Percentiles rank a stretch among this genome's conserved stretches.
Evolutionary conservation across 1,139 yeast species (phyloP).

Genomic region (Yamadazyma blattariae): DNA sequence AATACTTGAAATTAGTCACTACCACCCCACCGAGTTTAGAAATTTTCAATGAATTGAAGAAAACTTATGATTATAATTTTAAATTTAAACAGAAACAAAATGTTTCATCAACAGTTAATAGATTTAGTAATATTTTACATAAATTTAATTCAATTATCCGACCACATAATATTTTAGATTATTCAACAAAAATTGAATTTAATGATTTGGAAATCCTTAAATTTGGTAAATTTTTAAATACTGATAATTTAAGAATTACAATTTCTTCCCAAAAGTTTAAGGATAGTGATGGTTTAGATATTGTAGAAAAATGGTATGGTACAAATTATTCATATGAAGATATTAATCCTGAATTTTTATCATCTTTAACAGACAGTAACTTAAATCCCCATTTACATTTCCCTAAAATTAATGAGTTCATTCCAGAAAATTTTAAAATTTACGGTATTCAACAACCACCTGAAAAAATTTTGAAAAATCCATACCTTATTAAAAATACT

Average conservation of each 20-base stretch:
- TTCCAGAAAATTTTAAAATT: constrained; percentile 74
- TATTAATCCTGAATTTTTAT: constrained; percentile 38
- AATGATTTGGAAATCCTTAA: constrained; percentile 52
- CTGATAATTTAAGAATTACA: constrained; percentile 59
- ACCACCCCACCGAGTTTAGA: constrained; percentile 49
- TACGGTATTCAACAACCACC: constrained; percentile 19
- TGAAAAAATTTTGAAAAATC: constrained; percentile 28
- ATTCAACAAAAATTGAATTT: constrained; percentile 57
- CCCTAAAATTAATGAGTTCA: constrained; percentile 73
- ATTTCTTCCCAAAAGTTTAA: constrained; percentile 53
- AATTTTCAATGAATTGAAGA: constrained; percentile 50
- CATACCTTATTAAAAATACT: constrained; percentile 35
- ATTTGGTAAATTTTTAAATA: constrained; percentile 49
- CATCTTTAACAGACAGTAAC: constrained; percentile 27
- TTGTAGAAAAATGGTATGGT: constrained; percentile 83
- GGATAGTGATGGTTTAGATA: constrained; percentile 31
- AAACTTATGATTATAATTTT: constrained; percentile 50
- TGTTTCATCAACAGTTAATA: constrained; percentile 60
- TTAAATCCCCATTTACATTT: constrained; percentile 47
- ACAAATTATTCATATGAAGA: constrained; percentile 63
- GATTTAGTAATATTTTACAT: constrained; percentile 43
- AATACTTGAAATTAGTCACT: constrained; percentile 61
- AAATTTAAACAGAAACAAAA: constrained; percentile 65
- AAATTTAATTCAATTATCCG: constrained; percentile 52
- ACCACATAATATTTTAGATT: constrained; percentile 56